phyloP scores from a whole-genome alignment of 768 basidiomycete species.

The Kwoniella europaea region DNA sequence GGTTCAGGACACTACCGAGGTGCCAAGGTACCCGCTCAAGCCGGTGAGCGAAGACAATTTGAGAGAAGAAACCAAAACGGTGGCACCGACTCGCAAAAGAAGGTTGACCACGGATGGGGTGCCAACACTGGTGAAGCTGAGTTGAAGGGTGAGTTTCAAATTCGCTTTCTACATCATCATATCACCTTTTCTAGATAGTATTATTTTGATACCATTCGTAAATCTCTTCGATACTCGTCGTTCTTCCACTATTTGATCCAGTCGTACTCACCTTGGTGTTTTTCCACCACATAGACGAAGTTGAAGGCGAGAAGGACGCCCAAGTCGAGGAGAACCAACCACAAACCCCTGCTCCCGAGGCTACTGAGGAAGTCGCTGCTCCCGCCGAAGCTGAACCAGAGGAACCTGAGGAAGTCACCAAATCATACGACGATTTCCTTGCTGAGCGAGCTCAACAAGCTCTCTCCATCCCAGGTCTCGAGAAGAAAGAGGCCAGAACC shows the following conservation, averaged over 20 bases:
- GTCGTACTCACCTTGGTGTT: not conserved
- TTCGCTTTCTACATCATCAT: too few species aligned
- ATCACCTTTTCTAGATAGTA: too few species aligned
- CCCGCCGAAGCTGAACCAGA: slow-evolving; percentile 50
- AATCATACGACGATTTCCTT: slow-evolving; percentile 91
- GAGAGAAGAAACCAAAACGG: slow-evolving; percentile 61
- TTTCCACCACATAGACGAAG: slow-evolving; percentile 63
- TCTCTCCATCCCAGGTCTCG: slow-evolving; percentile 60
- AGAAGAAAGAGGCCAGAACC: slow-evolving; percentile 79
- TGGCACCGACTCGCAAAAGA: slow-evolving; percentile 84
- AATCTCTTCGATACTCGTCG: not conserved
- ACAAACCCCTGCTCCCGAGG: slow-evolving; percentile 70
- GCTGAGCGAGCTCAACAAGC: slow-evolving; percentile 67
- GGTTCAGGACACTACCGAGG: slow-evolving; percentile 61
- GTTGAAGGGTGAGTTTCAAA: slow-evolving; percentile 59
- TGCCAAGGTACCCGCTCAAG: slow-evolving; percentile 55
- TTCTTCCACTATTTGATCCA: not conserved
- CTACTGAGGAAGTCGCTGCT: slow-evolving; percentile 59
- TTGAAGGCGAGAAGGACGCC: slow-evolving; percentile 72
- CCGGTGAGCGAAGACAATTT: slow-evolving; percentile 77
- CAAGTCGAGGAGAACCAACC: slow-evolving; percentile 73
- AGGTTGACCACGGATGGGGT: slow-evolving; percentile 92
- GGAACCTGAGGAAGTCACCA: slow-evolving; percentile 66
- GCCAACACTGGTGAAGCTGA: slow-evolving; percentile 85
- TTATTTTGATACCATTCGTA: too few species aligned